Evolutionary conservation across 257 asterid species (phyloP).

Genomic region (Jaltomata sinuosa): DNA sequence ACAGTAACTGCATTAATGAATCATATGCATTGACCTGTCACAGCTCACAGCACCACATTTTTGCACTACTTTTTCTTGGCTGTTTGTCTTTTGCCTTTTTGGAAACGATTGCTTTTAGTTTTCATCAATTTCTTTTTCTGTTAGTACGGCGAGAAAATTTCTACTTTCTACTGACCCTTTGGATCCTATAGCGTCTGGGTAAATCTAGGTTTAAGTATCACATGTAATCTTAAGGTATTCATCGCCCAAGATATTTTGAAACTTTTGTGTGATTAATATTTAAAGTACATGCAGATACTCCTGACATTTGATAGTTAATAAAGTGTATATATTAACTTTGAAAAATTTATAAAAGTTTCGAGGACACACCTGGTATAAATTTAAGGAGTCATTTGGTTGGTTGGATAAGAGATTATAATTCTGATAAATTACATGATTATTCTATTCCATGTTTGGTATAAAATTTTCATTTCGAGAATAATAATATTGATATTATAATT

Average conservation of each 20-base stretch:
- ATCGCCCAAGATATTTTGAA: not conserved
- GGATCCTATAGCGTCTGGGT: not conserved
- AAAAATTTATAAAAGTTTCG: not conserved
- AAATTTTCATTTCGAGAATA: too few species aligned
- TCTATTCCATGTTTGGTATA: too few species aligned
- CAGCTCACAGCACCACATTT: not conserved
- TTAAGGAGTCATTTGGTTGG: not conserved
- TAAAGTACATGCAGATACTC: not conserved
- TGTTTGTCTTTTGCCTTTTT: not conserved
- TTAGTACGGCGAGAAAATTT: not conserved
- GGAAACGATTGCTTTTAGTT: not conserved
- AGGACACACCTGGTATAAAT: too few species aligned
- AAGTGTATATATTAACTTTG: too few species aligned
- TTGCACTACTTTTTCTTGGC: not conserved
- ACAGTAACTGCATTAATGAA: not conserved
- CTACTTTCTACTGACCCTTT: not conserved
- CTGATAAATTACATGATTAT: too few species aligned
- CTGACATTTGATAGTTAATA: too few species aligned
- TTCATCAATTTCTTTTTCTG: not conserved
- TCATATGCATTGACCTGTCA: not conserved
- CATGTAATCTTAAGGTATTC: not conserved
- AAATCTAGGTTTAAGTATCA: not conserved
- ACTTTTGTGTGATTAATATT: not conserved
- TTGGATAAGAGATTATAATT: not conserved
- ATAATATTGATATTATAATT: too few species aligned